A percentile compares a stretch with the other conserved stretches of the same genome.
Conservation (phyloP, 495 filamentous ascomycete species). For the Aspergillus saccharolyticus region DNA sequence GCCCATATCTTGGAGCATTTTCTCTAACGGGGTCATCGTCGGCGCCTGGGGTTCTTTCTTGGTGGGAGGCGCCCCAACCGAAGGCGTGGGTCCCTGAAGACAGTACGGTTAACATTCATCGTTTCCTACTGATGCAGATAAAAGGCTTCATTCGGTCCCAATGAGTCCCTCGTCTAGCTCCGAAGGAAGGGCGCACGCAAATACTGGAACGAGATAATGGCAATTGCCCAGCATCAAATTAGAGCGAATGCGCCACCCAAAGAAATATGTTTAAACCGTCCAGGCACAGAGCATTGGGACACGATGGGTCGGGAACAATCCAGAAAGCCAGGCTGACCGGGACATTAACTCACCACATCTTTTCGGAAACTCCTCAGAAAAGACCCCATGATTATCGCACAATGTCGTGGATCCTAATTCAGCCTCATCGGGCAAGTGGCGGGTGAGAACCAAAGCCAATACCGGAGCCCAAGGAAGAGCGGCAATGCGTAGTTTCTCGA, state of each 20-base stretch:
- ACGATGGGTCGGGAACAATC: neutral
- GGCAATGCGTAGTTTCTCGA: conserved; percentile 8
- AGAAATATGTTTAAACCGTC: neutral
- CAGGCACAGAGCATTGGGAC: neutral
- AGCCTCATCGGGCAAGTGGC: conserved; percentile 31
- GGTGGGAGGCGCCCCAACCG: conserved; percentile 36
- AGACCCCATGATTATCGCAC: conserved; percentile 39
- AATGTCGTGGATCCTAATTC: conserved; percentile 19
- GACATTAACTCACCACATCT: conserved; percentile 35
- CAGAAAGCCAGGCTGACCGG: neutral
- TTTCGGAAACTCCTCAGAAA: conserved; percentile 38
- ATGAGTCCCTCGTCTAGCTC: neutral
- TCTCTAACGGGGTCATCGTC: conserved; percentile 75
- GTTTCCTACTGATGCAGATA: neutral
- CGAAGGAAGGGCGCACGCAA: too few relatives aligned
- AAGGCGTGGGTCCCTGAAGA: conserved; percentile 38
- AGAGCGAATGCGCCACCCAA: neutral
- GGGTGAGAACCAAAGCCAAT: conserved; percentile 16
- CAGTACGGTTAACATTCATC: conserved; percentile 9
- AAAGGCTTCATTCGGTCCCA: neutral
- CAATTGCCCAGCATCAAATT: neutral
- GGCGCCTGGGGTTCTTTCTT: conserved; percentile 70
- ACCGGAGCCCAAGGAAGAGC: conserved; percentile 11
- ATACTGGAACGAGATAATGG: neutral
- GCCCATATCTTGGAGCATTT: conserved; percentile 73